A percentile compares a stretch with the other conserved stretches of the same genome.
Evolutionary conservation across 2,329 filamentous ascomycete species (phyloP).

Genomic region (Trichoderma sp.): DNA sequence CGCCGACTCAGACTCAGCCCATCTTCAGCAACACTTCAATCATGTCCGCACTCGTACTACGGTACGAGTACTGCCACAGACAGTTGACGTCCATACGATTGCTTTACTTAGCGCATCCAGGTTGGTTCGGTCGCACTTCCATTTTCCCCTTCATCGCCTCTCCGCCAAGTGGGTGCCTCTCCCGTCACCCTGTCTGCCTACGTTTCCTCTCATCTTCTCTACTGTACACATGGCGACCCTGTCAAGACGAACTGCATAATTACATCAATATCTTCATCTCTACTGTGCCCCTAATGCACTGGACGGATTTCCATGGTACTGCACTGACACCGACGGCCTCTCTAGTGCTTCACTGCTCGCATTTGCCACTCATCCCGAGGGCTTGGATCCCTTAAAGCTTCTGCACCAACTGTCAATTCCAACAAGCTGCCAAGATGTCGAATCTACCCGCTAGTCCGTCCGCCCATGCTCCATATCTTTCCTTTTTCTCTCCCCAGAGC

Average conservation of each 20-base stretch:
- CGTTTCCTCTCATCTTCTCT: not conserved
- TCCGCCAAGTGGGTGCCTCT: not conserved
- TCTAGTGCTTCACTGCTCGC: no score
- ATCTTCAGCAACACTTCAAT: not conserved
- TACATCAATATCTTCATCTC: not conserved
- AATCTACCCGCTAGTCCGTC: not conserved
- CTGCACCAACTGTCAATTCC: not conserved
- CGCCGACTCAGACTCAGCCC: not conserved
- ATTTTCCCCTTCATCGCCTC: not conserved
- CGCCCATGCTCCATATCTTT: not conserved
- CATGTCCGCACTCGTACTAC: not conserved
- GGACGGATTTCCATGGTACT: no score
- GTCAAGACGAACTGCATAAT: not conserved
- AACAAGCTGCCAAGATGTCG: not conserved
- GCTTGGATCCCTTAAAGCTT: not conserved
- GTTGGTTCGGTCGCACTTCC: not conserved
- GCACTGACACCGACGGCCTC: not conserved
- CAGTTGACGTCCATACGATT: not conserved
- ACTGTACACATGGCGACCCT: not conserved
- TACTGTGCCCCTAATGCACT: not conserved
- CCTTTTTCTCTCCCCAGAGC: not conserved
- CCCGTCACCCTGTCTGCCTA: not conserved
- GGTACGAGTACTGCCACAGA: not conserved
- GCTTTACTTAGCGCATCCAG: not conserved
- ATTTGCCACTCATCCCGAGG: not conserved